Evolutionary conservation across 805 yeast species (phyloP), one percentile per base, ranked within the genome.

Genomic region (Wickerhamomyces ciferrii): DNA sequence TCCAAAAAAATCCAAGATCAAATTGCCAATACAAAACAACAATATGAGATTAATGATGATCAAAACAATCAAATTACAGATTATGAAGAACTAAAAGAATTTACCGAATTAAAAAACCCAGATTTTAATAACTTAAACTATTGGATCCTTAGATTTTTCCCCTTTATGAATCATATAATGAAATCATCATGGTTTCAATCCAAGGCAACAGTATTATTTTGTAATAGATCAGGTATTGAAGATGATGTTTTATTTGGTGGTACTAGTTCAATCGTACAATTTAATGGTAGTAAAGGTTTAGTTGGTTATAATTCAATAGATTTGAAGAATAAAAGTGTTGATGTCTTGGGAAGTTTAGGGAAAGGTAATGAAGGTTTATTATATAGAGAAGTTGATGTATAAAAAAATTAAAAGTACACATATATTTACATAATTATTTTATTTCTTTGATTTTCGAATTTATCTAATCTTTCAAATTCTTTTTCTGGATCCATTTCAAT

Each of bases 141-240:
- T 65, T 90, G 96, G 96, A 69, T 86, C 5, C 54, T 79, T 31
- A 66, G 97, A 39, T 75, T 87, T 54, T 69, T 76, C 54, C 95
- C 94, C 2, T 76, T 81, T 48, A 60, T 81, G 53, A 64, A 65
- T 41, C 75, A 73, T 54, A 19, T 38, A 4, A 37, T 44, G 45
- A 58, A 44, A 27, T 45, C 41, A 1, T 14, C 39, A 1, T 48
- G 38, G 8, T 44, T 43, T 36, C n/a, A 55, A 13, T 48, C 44
- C 17, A 61, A 60, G 24, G 63, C 69, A 0, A 60, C 70, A 1
- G 58, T 84, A 13, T 75, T 84, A 0, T 58, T 81, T 6, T 79
- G 89, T 54, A 89, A 90, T 60, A 69, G 97, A 51, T 68, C 78
- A 10, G 97, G 97, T 0, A 67, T 83, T n/a, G 97, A 90, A 59